Conservation (phyloP, 192 early-diverging fungal genomes). For the Chytriomyces sp. region DNA sequence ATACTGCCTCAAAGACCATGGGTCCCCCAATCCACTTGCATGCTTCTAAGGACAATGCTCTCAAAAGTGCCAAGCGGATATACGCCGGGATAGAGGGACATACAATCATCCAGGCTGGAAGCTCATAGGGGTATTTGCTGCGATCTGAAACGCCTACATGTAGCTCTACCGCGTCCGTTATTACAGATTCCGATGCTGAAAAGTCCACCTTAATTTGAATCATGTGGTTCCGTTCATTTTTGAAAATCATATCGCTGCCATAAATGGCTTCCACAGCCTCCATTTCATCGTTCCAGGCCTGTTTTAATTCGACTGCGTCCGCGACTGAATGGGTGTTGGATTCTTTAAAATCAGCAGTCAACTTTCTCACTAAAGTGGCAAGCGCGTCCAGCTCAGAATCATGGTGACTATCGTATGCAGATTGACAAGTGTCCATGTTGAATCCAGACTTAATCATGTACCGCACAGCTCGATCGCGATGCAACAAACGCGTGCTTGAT, state of each 20-base stretch:
- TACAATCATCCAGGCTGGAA: slow-evolving; percentile 61
- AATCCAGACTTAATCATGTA: slow-evolving; percentile 63
- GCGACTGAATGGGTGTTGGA: slow-evolving; percentile 47
- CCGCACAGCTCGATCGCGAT: slow-evolving; percentile 60
- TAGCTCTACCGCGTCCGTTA: slow-evolving; percentile 27
- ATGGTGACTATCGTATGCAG: slow-evolving; percentile 41
- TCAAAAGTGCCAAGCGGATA: slow-evolving; percentile 42
- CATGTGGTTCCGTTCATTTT: background rate
- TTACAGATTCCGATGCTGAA: slow-evolving; percentile 33
- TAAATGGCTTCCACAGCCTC: slow-evolving; percentile 68
- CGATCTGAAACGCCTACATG: slow-evolving; percentile 64
- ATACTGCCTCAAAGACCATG: slow-evolving; percentile 44
- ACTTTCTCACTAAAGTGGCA: slow-evolving; percentile 49
- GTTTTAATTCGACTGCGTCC: slow-evolving; percentile 49
- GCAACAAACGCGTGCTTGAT: slow-evolving; percentile 53
- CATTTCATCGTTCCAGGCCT: slow-evolving; percentile 61
- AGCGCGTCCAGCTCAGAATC: slow-evolving; percentile 59
- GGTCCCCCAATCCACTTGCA: slow-evolving; percentile 26
- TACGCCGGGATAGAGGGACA: slow-evolving; percentile 69
- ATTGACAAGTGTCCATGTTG: slow-evolving; percentile 46
- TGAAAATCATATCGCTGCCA: slow-evolving; percentile 15
- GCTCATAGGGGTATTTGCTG: slow-evolving; percentile 65
- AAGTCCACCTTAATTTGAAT: slow-evolving; percentile 1
- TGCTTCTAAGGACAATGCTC: slow-evolving; percentile 24
- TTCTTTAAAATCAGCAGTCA: slow-evolving; percentile 27